These are phyloP conservation scores for Withania somnifera DNA, from an alignment of 305 asterid species.

Conservation along the genomic window DNA sequence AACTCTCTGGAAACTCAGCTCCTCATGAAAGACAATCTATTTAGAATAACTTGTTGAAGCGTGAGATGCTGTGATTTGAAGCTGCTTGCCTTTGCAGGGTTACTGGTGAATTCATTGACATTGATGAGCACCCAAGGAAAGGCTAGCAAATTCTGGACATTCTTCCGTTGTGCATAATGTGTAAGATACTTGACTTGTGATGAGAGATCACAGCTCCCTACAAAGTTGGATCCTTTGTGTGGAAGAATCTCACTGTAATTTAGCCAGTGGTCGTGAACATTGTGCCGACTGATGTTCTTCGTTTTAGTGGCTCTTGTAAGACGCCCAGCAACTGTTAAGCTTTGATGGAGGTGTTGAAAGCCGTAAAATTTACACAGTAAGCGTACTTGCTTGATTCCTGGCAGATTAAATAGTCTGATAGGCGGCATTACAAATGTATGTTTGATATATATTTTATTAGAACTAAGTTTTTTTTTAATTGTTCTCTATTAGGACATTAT, in stretches of 20 bases:
- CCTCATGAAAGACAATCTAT: not conserved
- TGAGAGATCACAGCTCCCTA: not conserved
- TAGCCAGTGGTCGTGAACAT: not conserved
- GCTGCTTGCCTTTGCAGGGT: constrained; percentile 25
- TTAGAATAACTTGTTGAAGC: not conserved
- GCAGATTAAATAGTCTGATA: not conserved
- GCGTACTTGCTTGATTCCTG: not conserved
- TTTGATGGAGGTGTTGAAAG: not conserved
- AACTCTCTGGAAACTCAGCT: not conserved
- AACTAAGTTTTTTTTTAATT: too few species aligned
- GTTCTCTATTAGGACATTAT: too few species aligned
- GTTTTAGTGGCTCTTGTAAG: not conserved
- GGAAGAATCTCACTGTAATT: not conserved
- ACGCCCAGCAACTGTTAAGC: not conserved
- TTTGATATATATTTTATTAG: too few species aligned
- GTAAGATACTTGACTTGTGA: not conserved
- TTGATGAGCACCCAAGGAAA: constrained; percentile 18
- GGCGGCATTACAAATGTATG: too few species aligned
- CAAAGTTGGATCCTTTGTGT: not conserved
- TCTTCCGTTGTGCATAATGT: not conserved
- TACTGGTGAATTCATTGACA: constrained; percentile 67
- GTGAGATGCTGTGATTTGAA: not conserved
- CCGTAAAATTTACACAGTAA: not conserved
- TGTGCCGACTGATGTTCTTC: not conserved
- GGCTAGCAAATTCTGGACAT: not conserved